Base-by-base conservation (phyloP, 2,329 filamentous ascomycete genomes). In the Diaporthe citrichinensis region DNA sequence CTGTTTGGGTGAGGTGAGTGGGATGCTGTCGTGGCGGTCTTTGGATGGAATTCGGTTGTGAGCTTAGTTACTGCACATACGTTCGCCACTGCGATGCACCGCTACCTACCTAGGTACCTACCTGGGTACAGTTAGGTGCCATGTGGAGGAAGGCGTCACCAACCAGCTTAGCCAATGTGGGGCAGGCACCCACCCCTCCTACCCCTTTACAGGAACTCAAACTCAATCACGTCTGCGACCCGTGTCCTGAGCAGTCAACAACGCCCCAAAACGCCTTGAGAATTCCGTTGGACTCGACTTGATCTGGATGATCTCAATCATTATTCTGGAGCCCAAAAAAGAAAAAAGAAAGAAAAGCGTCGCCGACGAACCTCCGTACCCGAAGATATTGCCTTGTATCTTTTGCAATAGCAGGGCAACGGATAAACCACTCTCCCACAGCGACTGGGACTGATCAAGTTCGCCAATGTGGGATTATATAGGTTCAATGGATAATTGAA, bases 231-330 rank as follows among this genome's bases (percentile, higher is more conserved):
- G 12, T 90, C 87, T 78, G 91, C 91, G 4, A 86, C 83, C 0
- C 84, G 78, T 89, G 89, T 91, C 81, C 31, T 61, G 44, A 72
- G 76, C 23, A 79, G 44, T 91, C 89, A 25, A 93, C 84, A n/a
- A 94, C 85, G 0, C 80, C 88, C 2, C 91, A 91, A 3, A 92
- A 92, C 0, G 90, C 90, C 2, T 83, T 81, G 20, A 86, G 82
- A 49, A 93, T 84, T 2, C 88, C 79, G 1, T 82, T 75, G 4
- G 93, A 82, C 0, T 90, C 87, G 5, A 82, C 78, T 36, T 91
- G 83, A 28, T 86, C 84, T 39, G 36, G 36, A 39, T 39, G 10
- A 4, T 39, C 36, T 39, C 36, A 14, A 3, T 39, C 36, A 39
- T 12, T 39, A 39, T 39, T 39, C 36, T 39, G 36, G 36, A 39